Base-by-base conservation (phyloP, 2,329 filamentous ascomycete genomes). In the Davidsoniella eucalypti region DNA sequence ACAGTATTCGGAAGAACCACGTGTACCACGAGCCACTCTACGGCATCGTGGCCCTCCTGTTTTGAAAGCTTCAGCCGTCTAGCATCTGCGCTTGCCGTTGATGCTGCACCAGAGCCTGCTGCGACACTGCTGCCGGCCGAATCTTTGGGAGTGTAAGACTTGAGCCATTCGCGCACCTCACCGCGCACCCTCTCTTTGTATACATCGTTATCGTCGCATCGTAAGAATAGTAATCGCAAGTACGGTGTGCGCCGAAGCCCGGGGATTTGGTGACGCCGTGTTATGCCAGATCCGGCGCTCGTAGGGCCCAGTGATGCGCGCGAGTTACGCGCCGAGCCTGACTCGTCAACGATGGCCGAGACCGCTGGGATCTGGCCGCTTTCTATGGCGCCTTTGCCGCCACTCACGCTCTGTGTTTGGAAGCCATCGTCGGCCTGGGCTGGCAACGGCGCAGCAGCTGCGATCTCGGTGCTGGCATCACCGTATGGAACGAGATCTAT, bases 21-120 rank as follows among this genome's bases (percentile, higher is more conserved):
- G 62, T 98, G 92, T 18, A 98, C 61, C 50, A 98, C 85, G 56
- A 98, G 70, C 84, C 88, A 96, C 64, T 98, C 92, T 57, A 84
- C 94, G 0, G 92, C 90, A 67, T 98, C 90, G 60, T 98, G 92
- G 55, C 93, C 92, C 60, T 95, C 90, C 59, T 87, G 82, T 17
- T 77, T 80, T 59, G 71, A 85, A 17, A 67, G 62, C 26, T 68
- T 65, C 12, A 39, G 50, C 17, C 29, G 36, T 33, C 29, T 33
- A 33, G 29, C 29, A 33, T 33, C 29, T 33, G 59, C 68, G 65
- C 49, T 78, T 48, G 70, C 73, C 52, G 66, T 69, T 3, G 47
- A 38, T 12, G 47, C 29, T 33, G 29, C 29, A 5, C 29, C 29
- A 33, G 29, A 33, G 29, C 29, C 29, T 33, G 29, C 29, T 9